These are phyloP conservation scores for Teratosphaeria viscida DNA, from an alignment of 2,329 filamentous ascomycete species.

Conservation along the genomic window DNA sequence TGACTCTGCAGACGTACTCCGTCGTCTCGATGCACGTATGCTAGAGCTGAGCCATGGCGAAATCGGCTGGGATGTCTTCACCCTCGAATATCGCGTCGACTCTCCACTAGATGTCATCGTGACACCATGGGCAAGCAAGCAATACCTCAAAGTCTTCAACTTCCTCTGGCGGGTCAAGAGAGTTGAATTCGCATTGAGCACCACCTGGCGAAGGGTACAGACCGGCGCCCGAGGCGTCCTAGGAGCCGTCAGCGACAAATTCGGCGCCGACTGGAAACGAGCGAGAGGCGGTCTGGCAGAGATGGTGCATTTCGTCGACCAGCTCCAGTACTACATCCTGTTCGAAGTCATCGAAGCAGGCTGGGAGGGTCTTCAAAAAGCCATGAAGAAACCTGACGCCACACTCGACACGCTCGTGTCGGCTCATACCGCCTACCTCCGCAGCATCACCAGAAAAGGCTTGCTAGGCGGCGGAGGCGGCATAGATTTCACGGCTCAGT, in stretches of 20 bases:
- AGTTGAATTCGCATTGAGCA: slow-evolving; percentile 85
- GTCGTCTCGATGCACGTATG: slow-evolving; percentile 93
- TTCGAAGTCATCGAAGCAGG: slow-evolving; percentile 97
- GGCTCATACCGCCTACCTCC: slow-evolving; percentile 83
- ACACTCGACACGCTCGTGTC: slow-evolving; percentile 92
- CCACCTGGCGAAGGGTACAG: slow-evolving; percentile 91
- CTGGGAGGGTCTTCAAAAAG: slow-evolving; percentile 80
- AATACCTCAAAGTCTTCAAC: slow-evolving; percentile 98
- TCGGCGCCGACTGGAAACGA: slow-evolving; percentile 64
- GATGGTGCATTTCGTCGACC: slow-evolving; percentile 97
- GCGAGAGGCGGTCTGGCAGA: slow-evolving; percentile 84
- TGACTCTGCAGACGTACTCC: slow-evolving; percentile 82
- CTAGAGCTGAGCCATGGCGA: slow-evolving; percentile 91
- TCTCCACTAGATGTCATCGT: slow-evolving; percentile 94
- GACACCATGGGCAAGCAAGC: slow-evolving; percentile 86
- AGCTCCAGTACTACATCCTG: slow-evolving; percentile 95
- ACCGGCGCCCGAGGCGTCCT: slow-evolving; percentile 89
- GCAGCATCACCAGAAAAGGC: slow-evolving; percentile 91
- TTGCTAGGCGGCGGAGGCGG: slow-evolving; percentile 59
- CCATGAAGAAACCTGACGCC: slow-evolving; percentile 64
- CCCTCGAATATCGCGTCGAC: slow-evolving; percentile 95
- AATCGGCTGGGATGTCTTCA: slow-evolving; percentile 98
- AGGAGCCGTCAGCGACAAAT: slow-evolving; percentile 58
- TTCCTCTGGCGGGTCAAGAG: slow-evolving; percentile 97
- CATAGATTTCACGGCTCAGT: slow-evolving; percentile 72